phyloP scores from a whole-genome alignment of 768 basidiomycete species.

The Podaxis sp. region DNA sequence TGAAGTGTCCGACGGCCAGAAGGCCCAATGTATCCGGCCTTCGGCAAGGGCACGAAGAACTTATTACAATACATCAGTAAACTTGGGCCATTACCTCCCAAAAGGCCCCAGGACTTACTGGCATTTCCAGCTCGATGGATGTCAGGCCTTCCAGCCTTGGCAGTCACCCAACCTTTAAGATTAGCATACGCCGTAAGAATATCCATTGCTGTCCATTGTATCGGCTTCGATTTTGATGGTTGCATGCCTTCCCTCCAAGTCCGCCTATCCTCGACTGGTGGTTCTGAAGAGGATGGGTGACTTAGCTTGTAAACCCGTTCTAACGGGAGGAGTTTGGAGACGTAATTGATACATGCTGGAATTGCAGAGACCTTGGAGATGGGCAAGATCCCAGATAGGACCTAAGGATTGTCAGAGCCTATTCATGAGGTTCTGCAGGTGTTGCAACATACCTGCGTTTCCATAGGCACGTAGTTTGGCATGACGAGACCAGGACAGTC shows the following conservation, averaged over 20 bases:
- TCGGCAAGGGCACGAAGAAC: constrained; percentile 85
- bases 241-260: constrained; percentile 68
- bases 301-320: constrained; percentile 65
- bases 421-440: not conserved
- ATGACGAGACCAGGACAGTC: constrained; percentile 96
- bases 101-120: constrained; percentile 48
- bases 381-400: constrained; percentile 67
- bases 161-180: constrained; percentile 82
- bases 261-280: constrained; percentile 57
- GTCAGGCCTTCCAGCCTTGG: constrained; percentile 88
- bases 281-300: constrained; percentile 43
- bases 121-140: constrained; percentile 86
- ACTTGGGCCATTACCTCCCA: not conserved
- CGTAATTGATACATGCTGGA: constrained; percentile 76
- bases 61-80: constrained; percentile 25
- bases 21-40: constrained; percentile 78
- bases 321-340: constrained; percentile 67
- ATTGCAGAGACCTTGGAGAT: constrained; percentile 85
- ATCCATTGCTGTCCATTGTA: constrained; percentile 82
- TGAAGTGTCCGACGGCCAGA: constrained; percentile 66
- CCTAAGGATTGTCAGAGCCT: constrained; percentile 32
- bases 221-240: constrained; percentile 20
- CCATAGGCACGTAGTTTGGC: constrained; percentile 80
- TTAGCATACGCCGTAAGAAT: constrained; percentile 77
- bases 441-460: constrained; percentile 59